Conservation (phyloP, 2,329 filamentous ascomycete species). For the Keithomyces neogunnii region DNA sequence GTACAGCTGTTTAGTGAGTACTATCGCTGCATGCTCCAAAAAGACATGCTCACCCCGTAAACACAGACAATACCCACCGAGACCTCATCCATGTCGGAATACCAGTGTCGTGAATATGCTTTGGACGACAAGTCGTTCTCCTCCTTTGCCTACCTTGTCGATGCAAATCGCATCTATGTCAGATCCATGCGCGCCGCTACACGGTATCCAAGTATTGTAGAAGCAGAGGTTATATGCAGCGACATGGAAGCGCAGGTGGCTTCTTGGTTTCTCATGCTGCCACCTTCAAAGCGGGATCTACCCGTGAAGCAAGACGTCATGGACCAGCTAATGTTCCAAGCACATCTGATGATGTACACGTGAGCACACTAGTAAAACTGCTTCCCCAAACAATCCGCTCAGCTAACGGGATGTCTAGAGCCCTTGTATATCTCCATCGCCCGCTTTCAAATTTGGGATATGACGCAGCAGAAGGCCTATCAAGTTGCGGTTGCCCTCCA, state of each 20-base stretch:
- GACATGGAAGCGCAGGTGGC: conserved; percentile 3
- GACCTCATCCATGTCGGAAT: background rate
- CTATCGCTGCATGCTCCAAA: too few species aligned
- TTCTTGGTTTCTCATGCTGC: conserved; percentile 4
- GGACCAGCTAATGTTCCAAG: conserved; percentile 6
- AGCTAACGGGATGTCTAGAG: background rate
- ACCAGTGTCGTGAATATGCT: background rate
- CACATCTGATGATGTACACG: conserved; percentile 8
- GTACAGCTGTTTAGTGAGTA: background rate
- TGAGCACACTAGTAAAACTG: background rate
- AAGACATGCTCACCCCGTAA: background rate
- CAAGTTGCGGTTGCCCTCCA: background rate
- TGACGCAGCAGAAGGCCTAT: background rate
- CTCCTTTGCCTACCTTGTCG: conserved; percentile 4
- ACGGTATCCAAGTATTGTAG: background rate
- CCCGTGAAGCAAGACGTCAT: background rate
- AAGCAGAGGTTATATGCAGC: conserved; percentile 1
- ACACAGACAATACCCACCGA: background rate
- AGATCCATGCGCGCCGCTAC: background rate
- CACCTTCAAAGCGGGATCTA: background rate
- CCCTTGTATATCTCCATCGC: conserved; percentile 2
- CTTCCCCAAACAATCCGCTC: background rate
- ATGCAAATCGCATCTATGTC: conserved; percentile 4
- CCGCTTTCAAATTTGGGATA: conserved; percentile 3
- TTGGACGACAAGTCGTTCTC: background rate